Conservation (phyloP, 768 basidiomycete species). For the Lanmaoa rubissima region DNA sequence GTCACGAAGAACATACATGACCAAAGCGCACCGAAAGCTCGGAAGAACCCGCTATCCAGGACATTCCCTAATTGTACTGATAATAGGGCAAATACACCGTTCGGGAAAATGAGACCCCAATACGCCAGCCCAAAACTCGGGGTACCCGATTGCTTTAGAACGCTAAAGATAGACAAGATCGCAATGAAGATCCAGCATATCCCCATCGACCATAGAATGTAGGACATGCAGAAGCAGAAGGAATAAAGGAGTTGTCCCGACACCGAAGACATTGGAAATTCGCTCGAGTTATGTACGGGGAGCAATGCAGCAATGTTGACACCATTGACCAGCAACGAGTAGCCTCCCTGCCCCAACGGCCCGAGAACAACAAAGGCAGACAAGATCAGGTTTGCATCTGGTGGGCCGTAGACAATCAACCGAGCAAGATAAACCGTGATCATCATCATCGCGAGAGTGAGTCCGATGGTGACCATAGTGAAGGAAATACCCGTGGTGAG, state of each 20-base stretch:
- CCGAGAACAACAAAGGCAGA: constrained; percentile 51
- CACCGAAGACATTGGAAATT: constrained; percentile 33
- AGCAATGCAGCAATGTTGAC: constrained; percentile 36
- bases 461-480: constrained; percentile 44
- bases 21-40: constrained; percentile 53
- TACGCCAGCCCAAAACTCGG: constrained; percentile 47
- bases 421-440: constrained; percentile 47
- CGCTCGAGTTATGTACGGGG: constrained; percentile 29
- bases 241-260: constrained; percentile 44
- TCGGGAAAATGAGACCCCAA: constrained; percentile 59
- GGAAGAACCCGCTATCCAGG: constrained; percentile 50
- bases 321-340: constrained; percentile 42
- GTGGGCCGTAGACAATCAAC: constrained; percentile 41
- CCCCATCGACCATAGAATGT: constrained; percentile 54
- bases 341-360: constrained; percentile 53
- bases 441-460: constrained; percentile 48
- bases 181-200: constrained; percentile 50
- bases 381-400: constrained; percentile 39
- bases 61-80: constrained; percentile 48
- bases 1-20: constrained; percentile 37
- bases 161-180: constrained; percentile 38
- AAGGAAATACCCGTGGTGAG: constrained; percentile 45
- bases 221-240: constrained; percentile 45
- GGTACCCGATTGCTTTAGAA: constrained; percentile 27
- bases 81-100: constrained; percentile 49